These are phyloP conservation scores for Leccinum olivaceopallidum DNA, from an alignment of 768 basidiomycete species.

Conservation along the genomic window DNA sequence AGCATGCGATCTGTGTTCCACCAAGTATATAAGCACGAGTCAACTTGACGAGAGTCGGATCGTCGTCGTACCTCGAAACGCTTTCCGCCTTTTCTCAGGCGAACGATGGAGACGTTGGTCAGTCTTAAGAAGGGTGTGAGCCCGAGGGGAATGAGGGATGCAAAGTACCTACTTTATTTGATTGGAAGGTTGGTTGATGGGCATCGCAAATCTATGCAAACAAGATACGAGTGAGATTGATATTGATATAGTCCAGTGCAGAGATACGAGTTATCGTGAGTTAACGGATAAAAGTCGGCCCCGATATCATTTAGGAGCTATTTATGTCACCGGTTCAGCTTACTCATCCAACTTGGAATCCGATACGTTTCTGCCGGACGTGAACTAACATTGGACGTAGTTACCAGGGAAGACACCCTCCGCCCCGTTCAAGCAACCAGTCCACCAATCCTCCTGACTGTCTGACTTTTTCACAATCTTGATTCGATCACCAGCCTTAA, in stretches of 20 bases:
- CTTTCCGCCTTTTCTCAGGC: constrained; percentile 96
- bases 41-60: background rate
- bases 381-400: constrained; percentile 32
- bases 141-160: background rate
- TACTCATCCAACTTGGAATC: background rate
- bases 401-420: constrained; percentile 91
- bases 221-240: background rate
- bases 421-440: constrained; percentile 76
- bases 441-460: constrained; percentile 97
- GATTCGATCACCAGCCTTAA: constrained; percentile 86
- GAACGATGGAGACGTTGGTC: constrained; percentile 96
- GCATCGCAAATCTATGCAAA: constrained; percentile 17
- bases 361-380: background rate
- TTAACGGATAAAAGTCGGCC: constrained; percentile 4
- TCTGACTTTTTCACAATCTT: constrained; percentile 83
- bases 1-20: constrained; percentile 83
- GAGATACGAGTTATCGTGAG: background rate
- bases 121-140: constrained; percentile 51
- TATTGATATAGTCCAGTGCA: background rate
- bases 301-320: constrained; percentile 18
- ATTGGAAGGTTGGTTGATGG: constrained; percentile 84
- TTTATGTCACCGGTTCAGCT: constrained; percentile 8
- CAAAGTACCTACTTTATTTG: constrained; percentile 71
- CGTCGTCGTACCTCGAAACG: constrained; percentile 77
- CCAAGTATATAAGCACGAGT: background rate